A percentile compares a stretch with the other conserved stretches of the same genome.
Conservation (phyloP, 768 basidiomycete species). For the Tulasnella calospora region DNA sequence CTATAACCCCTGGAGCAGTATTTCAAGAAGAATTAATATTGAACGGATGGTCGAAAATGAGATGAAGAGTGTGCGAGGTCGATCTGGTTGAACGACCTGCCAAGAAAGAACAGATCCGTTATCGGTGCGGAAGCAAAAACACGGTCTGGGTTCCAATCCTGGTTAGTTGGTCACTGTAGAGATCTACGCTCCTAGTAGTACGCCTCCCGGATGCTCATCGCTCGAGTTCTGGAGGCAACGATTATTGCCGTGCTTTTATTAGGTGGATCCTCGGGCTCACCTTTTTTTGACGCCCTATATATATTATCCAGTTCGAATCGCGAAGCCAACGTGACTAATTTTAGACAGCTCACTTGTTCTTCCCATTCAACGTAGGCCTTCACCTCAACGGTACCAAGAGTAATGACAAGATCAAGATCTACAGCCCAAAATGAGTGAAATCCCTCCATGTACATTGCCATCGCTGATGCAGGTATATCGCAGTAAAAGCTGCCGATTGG, state of each 20-base stretch:
- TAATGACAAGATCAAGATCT: slow-evolving; percentile 39
- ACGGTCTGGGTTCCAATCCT: too few species aligned
- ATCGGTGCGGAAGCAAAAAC: too few species aligned
- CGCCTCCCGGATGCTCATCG: not conserved
- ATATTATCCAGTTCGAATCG: not conserved
- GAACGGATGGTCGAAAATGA: too few species aligned
- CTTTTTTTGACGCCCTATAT: not conserved
- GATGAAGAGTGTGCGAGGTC: too few species aligned
- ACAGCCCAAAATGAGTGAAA: slow-evolving; percentile 38
- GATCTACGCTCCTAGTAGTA: not conserved
- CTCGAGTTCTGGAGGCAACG: not conserved
- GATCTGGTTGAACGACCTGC: too few species aligned
- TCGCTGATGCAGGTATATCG: slow-evolving; percentile 23
- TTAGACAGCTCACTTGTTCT: slow-evolving; percentile 41
- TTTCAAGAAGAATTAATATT: too few species aligned
- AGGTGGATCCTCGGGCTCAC: not conserved
- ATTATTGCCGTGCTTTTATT: not conserved
- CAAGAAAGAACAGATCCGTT: too few species aligned
- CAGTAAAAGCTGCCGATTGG: not conserved
- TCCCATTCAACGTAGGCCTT: slow-evolving; percentile 51
- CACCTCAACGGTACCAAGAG: slow-evolving; percentile 53
- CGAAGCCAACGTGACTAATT: not conserved
- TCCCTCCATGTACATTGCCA: slow-evolving; percentile 11
- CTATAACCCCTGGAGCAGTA: too few species aligned
- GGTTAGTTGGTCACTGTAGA: too few species aligned